Base-by-base conservation (phyloP, 2,329 filamentous ascomycete species). In the Cryphonectria radicalis region DNA sequence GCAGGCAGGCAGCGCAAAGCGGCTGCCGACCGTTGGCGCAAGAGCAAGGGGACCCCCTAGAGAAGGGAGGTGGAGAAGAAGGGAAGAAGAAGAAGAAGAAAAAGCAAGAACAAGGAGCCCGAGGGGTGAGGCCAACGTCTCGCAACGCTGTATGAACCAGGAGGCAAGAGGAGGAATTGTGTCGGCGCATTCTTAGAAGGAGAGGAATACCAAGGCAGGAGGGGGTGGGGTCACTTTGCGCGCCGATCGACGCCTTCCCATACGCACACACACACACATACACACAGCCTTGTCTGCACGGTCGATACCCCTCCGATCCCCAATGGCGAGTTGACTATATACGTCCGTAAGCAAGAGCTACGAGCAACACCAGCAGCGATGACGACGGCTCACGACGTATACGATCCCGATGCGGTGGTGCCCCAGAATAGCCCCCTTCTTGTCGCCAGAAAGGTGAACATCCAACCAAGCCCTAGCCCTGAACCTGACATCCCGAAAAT, bases 401-500 rank as follows among this genome's bases (percentile, higher is more conserved):
- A 82, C 76, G 82, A 85, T 74, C 79, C 82, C 74, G 83, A 85
- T 81, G 84, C 84, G 73, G 81, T 80, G 73, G 74, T 81, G 55
- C 79, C 80, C 64, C 79, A 76, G 74, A 80, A 80, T 74, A 85
- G 83, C 73, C 84, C 84, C 70, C 79, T 75, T 59, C 74, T 78
- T 69, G 72, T 75, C 77, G 79, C 83, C 66, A 78, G 79, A 80
- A 79, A 78, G 72, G 81, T 84, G 68, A 86, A 82, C 74, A 81
- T 85, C 63, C 80, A 81, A 66, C 86, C 84, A n/a, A 85, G 86
- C 66, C 84, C 84, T 66, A 87, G 85, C 76, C 86, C 87, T 17
- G 81, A 83, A 46, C 84, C 83, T 74, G 81, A 81, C 75, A 79
- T 84, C 70, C 80, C 82, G 76, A 77, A 79, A 80, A 80, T 82